These are phyloP conservation scores for Vigna mungo DNA, from an alignment of 306 rosid genomes.

Conservation along the genomic window DNA sequence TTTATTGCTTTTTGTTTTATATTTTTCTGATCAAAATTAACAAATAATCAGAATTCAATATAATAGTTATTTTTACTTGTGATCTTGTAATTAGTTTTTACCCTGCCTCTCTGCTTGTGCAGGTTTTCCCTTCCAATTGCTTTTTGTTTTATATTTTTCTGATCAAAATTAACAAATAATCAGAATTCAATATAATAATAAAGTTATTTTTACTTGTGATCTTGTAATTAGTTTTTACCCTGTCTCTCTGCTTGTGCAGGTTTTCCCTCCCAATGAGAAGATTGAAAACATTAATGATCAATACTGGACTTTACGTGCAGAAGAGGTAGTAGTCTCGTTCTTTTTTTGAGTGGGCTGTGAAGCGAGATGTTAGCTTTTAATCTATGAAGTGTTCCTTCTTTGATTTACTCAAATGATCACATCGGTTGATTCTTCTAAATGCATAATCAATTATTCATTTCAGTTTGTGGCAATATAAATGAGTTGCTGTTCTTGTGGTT, in stretches of 20 bases:
- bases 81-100: too few relatives aligned
- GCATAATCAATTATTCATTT: neutral
- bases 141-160: neutral
- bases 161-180: neutral
- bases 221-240: conserved; percentile 15
- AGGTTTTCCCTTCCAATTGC: conserved; percentile 83
- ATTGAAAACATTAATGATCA: conserved; percentile 90
- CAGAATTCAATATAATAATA: too few relatives aligned
- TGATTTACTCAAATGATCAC: conserved; percentile 28
- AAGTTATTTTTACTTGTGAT: neutral
- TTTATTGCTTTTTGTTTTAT: conserved; percentile 20
- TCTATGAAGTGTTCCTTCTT: conserved; percentile 36
- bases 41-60: too few relatives aligned
- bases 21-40: neutral
- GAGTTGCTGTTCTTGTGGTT: conserved; percentile 4
- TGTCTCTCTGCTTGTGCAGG: conserved; percentile 57
- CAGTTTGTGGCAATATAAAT: conserved; percentile 26
- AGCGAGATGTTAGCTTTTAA: neutral
- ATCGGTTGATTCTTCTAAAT: conserved; percentile 1
- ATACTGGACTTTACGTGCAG: conserved; percentile 95
- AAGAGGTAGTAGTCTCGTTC: conserved; percentile 68
- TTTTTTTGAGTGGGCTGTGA: conserved; percentile 7
- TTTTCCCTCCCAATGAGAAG: conserved; percentile 83
- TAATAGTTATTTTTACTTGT: too few relatives aligned
- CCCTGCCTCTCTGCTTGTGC: conserved; percentile 37